phyloP scores from a whole-genome alignment of 2,329 filamentous ascomycete genomes.

The Phoma sp. region DNA sequence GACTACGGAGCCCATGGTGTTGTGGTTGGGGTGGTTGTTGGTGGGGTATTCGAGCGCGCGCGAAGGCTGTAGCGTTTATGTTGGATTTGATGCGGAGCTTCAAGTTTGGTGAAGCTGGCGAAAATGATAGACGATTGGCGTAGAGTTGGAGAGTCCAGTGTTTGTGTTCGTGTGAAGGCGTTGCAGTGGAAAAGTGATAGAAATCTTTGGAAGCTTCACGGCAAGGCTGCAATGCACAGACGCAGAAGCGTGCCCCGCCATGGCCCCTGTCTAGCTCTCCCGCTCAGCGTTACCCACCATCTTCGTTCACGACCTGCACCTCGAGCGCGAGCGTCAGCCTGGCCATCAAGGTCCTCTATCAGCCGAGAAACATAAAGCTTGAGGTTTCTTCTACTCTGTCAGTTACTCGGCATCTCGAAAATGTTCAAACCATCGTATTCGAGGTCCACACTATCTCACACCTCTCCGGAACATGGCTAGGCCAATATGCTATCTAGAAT shows the following conservation, averaged over 20 bases:
- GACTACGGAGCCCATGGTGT: conserved; percentile 78
- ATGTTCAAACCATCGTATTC: too few relatives aligned
- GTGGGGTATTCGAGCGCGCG: neutral
- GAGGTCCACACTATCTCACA: too few relatives aligned
- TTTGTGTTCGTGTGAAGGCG: neutral
- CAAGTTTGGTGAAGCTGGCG: neutral
- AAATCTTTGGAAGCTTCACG: conserved; percentile 15
- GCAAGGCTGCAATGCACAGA: conserved; percentile 16
- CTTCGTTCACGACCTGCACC: neutral
- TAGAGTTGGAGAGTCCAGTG: neutral
- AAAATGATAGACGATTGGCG: too few relatives aligned
- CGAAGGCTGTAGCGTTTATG: neutral
- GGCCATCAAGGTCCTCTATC: conserved; percentile 9
- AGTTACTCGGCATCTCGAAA: too few relatives aligned
- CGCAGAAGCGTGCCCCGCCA: conserved; percentile 8
- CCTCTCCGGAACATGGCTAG: too few relatives aligned
- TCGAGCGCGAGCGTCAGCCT: neutral
- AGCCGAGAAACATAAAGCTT: neutral
- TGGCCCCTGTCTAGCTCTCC: conserved; percentile 9
- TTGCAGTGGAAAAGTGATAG: neutral
- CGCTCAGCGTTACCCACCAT: neutral
- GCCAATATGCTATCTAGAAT: too few relatives aligned
- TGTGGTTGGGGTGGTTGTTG: neutral
- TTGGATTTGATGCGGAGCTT: neutral
- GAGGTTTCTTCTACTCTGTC: too few relatives aligned